Conservation (phyloP, 768 basidiomycete species). For the Exidia glandulosa region DNA sequence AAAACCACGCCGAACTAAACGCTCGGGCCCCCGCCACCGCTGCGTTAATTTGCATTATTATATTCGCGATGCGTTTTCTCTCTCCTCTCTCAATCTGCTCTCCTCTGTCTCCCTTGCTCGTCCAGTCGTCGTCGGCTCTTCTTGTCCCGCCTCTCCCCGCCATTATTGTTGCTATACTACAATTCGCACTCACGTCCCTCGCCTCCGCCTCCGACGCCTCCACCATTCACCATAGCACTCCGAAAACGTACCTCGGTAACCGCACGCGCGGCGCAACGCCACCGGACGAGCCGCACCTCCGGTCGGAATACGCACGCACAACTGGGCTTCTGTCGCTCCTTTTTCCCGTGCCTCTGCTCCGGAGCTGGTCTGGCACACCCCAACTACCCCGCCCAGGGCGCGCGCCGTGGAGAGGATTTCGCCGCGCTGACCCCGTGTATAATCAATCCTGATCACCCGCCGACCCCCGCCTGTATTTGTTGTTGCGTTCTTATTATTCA, state of each 20-base stretch:
- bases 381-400: constrained; percentile 13
- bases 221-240: no score
- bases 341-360: no score
- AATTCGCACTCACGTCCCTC: not conserved
- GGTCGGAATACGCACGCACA: no score
- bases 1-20: not conserved
- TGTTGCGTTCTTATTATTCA: not conserved
- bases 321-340: no score
- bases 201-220: not conserved
- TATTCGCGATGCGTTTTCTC: not conserved
- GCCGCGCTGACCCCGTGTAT: not conserved
- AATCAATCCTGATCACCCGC: not conserved
- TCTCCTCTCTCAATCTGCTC: not conserved
- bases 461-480: not conserved
- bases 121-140: not conserved
- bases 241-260: no score
- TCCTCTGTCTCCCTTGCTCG: not conserved
- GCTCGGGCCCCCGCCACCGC: not conserved
- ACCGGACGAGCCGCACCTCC: no score
- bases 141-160: not conserved
- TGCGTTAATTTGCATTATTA: not conserved
- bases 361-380: not conserved
- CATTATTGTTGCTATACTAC: not conserved
- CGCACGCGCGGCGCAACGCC: no score
- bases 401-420: constrained; percentile 12